A percentile compares a stretch with the other conserved stretches of the same genome.
phyloP scores from a whole-genome alignment of 495 filamentous ascomycete species.

The Pyronema domesticum region DNA sequence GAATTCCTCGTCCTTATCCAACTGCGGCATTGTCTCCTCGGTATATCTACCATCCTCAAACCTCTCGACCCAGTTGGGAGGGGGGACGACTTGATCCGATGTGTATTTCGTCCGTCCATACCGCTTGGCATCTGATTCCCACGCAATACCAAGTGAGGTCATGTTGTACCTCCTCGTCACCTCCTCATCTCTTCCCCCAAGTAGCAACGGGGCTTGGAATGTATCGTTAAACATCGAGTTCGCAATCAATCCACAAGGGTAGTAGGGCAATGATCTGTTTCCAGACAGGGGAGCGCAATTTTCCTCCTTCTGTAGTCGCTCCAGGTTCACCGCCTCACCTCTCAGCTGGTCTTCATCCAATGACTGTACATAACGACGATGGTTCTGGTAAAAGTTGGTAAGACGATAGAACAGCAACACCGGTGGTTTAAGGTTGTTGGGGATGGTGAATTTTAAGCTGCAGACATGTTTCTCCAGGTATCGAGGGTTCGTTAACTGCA shows the following conservation, averaged over 20 bases:
- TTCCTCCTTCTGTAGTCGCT: constrained; percentile 40
- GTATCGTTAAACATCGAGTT: constrained; percentile 96
- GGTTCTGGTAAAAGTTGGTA: constrained; percentile 98
- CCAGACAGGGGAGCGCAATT: constrained; percentile 59
- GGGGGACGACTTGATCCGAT: constrained; percentile 48
- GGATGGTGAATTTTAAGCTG: constrained; percentile 56
- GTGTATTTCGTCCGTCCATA: constrained; percentile 55
- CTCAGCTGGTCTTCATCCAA: constrained; percentile 67
- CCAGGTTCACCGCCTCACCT: constrained; percentile 44
- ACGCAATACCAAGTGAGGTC: constrained; percentile 61
- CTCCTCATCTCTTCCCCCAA: constrained; percentile 27
- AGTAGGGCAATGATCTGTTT: constrained; percentile 47
- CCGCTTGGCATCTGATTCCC: constrained; percentile 61
- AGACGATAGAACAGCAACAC: constrained; percentile 86
- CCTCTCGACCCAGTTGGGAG: constrained; percentile 61
- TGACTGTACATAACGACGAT: constrained; percentile 85
- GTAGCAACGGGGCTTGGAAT: constrained; percentile 42
- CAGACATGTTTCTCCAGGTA: constrained; percentile 33
- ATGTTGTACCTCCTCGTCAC: constrained; percentile 42
- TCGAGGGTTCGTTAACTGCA: background rate
- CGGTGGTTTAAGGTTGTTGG: constrained; percentile 56
- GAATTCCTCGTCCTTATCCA: constrained; percentile 60
- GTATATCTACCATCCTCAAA: constrained; percentile 48
- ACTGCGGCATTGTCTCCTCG: constrained; percentile 38
- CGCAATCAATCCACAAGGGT: constrained; percentile 88